Evolutionary conservation across 2,329 filamentous ascomycete genomes (phyloP).

Genomic region (Hirsutella thompsonii): DNA sequence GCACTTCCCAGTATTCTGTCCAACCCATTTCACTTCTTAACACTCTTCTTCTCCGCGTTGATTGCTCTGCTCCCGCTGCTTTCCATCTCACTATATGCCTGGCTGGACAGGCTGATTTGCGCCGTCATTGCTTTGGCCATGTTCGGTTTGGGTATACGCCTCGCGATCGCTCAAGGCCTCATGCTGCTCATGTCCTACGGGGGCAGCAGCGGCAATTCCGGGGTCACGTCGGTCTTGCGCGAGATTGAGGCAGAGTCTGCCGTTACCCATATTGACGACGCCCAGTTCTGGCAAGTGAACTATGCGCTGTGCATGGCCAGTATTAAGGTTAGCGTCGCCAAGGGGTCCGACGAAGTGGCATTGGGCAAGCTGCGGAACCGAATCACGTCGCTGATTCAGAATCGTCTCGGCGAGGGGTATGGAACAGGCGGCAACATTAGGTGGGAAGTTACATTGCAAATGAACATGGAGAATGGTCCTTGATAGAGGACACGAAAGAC

Average conservation of each 20-base stretch:
- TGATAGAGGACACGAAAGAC: too few species aligned
- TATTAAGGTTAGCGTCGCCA: constrained; percentile 60
- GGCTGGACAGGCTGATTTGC: constrained; percentile 74
- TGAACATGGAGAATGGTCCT: constrained; percentile 29
- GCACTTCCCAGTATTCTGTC: constrained; percentile 76
- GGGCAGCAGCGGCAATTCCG: constrained; percentile 22
- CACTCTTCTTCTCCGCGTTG: constrained; percentile 70
- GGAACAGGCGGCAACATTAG: constrained; percentile 64
- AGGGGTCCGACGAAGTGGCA: constrained; percentile 54
- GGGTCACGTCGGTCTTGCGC: constrained; percentile 62
- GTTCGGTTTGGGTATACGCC: constrained; percentile 72
- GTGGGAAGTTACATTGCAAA: constrained; percentile 90
- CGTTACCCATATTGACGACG: constrained; percentile 71
- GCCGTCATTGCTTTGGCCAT: constrained; percentile 73
- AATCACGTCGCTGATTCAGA: constrained; percentile 67
- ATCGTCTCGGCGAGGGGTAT: constrained; percentile 77
- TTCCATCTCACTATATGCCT: constrained; percentile 65
- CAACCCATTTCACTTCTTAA: constrained; percentile 92
- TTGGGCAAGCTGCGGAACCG: constrained; percentile 63
- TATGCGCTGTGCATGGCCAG: constrained; percentile 96
- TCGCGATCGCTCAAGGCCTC: constrained; percentile 75
- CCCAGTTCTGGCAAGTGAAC: constrained; percentile 97
- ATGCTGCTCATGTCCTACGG: constrained; percentile 93
- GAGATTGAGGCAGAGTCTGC: constrained; percentile 74
- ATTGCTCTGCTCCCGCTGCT: constrained; percentile 74